Conservation (phyloP, 305 asterid genomes). For the Solanum hybrid region DNA sequence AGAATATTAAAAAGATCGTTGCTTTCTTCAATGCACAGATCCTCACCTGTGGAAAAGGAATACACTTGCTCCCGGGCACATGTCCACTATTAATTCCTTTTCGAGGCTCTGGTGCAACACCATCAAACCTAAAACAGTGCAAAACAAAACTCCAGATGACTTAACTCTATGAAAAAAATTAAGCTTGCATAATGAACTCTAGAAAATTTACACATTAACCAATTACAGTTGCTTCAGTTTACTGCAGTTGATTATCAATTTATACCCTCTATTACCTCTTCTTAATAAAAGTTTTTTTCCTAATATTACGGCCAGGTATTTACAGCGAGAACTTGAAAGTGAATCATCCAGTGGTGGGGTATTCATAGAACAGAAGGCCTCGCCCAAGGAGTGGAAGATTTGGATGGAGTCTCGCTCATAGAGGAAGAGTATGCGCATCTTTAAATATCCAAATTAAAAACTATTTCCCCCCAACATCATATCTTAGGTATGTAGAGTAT, state of each 20-base stretch:
- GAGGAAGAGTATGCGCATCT: background rate
- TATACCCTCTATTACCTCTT: background rate
- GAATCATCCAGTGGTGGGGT: background rate
- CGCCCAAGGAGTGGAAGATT: background rate
- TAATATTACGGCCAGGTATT: background rate
- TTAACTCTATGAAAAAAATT: background rate
- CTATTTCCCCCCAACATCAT: background rate
- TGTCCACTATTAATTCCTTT: slow-evolving; percentile 87
- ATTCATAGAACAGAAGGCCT: background rate
- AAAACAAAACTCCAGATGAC: background rate
- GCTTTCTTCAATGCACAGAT: background rate
- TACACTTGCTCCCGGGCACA: slow-evolving; percentile 82
- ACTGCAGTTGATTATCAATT: background rate
- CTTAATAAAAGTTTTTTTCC: background rate
- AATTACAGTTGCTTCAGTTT: background rate
- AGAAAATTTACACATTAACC: background rate
- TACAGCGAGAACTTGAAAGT: background rate
- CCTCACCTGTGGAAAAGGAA: slow-evolving; percentile 75
- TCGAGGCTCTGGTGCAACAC: slow-evolving; percentile 90
- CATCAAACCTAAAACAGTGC: slow-evolving; percentile 53
- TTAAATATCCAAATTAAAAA: background rate
- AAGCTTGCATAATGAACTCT: background rate
- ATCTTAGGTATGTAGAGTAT: background rate
- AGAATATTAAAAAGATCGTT: background rate
- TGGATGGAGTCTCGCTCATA: background rate